Base-by-base conservation (phyloP, 2,329 filamentous ascomycete species). In the Blastomyces parvus region DNA sequence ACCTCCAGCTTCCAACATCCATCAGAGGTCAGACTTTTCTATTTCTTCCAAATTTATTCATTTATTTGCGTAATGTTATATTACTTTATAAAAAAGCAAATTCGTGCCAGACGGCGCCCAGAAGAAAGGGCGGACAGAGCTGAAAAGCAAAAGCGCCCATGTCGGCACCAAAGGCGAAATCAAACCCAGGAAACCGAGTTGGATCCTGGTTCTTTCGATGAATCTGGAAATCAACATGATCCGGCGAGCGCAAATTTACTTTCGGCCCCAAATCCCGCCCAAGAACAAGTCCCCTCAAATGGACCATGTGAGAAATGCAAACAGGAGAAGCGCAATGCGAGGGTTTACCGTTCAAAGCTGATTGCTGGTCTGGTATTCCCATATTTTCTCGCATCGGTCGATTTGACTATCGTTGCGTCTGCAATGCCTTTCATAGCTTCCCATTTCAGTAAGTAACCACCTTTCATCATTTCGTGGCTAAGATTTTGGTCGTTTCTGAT, bases 401-500 rank as follows among this genome's bases (percentile, higher is more conserved):
- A 89, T 70, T 77, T 83, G 1, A 89, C 86, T 0, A 86, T 89
- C 50, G 78, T 86, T 13, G 83, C 84, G 2, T 82, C 82, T 13
- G 84, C 84, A 0, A 73, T 86, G 22, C 82, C 84, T 0, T 84
- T 81, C 66, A 88, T 89, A 58, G 86, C 86, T 2, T 78, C 81
- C 0, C 83, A 88, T 69, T 89, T 89, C 71, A 73, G 83, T 85
- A 72, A 63, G 78, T 70, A 38, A 9, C 11, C 46, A 40, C 14
- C 36, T 9, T 11, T 52, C 6, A 38, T 46, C 9, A 40, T 33
- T 60, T 62, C 42, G 19, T 40, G 7, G n/a, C 14, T 38, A 13
- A 50, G 40, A 30, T 48, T 36, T 33, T 38, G 53, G 8, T 11
- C n/a, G 25, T 19, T 22, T 52, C 58, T 9, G 38, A 38, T 59